Conservation (phyloP, 192 early-diverging fungal genomes). For the Phycomyces blakesleeanus region DNA sequence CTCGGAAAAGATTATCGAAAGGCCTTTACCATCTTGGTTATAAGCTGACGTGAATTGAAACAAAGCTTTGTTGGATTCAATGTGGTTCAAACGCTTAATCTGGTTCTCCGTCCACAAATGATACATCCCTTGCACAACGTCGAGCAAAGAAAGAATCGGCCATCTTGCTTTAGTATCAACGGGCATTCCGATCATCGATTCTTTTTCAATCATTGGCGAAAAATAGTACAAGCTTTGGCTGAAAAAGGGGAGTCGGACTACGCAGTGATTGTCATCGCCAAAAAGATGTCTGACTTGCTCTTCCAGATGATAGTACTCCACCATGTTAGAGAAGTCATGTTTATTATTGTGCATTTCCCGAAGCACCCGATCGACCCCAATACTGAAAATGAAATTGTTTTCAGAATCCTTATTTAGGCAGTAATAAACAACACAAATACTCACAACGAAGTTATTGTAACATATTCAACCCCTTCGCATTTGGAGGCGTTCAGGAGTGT, state of each 20-base stretch:
- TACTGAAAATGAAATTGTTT: constrained; percentile 2
- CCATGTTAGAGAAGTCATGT: not conserved
- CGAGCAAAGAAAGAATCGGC: not conserved
- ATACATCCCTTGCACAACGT: not conserved
- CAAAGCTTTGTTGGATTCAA: not conserved
- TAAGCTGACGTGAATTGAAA: constrained; percentile 4
- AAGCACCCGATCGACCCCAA: not conserved
- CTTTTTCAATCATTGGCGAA: constrained; percentile 13
- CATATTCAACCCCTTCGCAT: constrained; percentile 1
- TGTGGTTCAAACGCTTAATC: no score
- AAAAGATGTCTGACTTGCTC: not conserved
- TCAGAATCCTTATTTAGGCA: not conserved
- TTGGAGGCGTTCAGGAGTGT: not conserved
- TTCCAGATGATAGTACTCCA: constrained; percentile 1
- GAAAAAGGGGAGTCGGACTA: constrained; percentile 1
- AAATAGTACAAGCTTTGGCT: constrained; percentile 14
- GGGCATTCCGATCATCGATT: not conserved
- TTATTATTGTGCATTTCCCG: not conserved
- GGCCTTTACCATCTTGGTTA: not conserved
- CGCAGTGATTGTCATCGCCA: not conserved
- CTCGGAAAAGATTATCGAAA: not conserved
- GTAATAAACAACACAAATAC: constrained; percentile 3
- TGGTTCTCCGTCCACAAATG: not conserved
- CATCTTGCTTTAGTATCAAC: not conserved
- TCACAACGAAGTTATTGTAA: constrained; percentile 10